Conservation (phyloP, 2,329 filamentous ascomycete genomes). For the Xylariaceae sp. region DNA sequence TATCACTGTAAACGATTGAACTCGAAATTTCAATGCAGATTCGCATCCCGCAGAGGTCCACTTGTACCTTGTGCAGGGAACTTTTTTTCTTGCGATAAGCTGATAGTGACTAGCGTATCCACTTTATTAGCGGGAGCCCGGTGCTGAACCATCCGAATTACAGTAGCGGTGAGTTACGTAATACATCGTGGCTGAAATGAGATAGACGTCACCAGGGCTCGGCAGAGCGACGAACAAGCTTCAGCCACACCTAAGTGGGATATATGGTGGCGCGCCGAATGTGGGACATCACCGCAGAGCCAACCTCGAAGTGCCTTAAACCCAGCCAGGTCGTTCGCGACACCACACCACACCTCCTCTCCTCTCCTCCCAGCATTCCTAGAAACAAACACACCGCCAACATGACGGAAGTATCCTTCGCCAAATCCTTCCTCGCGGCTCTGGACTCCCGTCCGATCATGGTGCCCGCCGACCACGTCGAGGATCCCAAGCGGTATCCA, state of each 20-base stretch:
- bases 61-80: constrained; percentile 11
- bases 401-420: constrained; percentile 86
- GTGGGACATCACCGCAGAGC: constrained; percentile 16
- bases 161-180: too few species aligned
- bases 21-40: constrained; percentile 17
- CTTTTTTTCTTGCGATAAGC: constrained; percentile 36
- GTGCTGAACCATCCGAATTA: background rate
- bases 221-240: constrained; percentile 11
- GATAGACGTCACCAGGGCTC: background rate
- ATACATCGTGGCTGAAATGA: background rate
- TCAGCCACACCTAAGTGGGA: constrained; percentile 32
- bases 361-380: constrained; percentile 2
- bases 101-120: constrained; percentile 27
- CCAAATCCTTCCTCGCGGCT: constrained; percentile 77
- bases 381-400: constrained; percentile 27
- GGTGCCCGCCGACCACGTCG: constrained; percentile 86
- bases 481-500: constrained; percentile 79
- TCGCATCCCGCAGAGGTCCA: constrained; percentile 20
- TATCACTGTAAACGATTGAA: constrained; percentile 15
- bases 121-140: background rate
- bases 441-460: constrained; percentile 80
- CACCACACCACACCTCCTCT: constrained; percentile 4
- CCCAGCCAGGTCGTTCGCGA: constrained; percentile 5
- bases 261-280: constrained; percentile 13
- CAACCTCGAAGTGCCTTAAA: constrained; percentile 1